A percentile compares a stretch with the other conserved stretches of the same genome.
Evolutionary conservation across 208 protist genomes (phyloP).

Genomic region (Wallacemonas sp.): DNA sequence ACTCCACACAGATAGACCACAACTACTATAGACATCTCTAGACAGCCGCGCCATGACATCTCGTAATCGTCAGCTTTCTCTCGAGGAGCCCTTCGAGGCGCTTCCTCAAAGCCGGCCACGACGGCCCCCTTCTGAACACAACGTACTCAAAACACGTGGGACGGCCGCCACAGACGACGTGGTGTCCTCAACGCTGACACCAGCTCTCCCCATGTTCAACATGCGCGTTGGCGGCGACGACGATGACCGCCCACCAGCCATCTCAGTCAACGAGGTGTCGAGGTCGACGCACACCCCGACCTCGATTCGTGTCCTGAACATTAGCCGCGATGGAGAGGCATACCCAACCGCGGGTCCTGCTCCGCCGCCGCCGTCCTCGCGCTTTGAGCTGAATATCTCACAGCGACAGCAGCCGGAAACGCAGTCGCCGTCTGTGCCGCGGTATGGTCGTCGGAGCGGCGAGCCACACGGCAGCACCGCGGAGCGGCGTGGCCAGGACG

Average conservation of each 20-base stretch:
- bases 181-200: no score
- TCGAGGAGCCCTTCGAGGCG: constrained; percentile 16
- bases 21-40: neutral
- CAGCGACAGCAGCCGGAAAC: neutral
- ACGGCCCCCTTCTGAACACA: constrained; percentile 1
- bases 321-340: neutral
- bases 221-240: no score
- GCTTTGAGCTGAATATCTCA: neutral
- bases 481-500: neutral
- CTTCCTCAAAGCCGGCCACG: constrained; percentile 4
- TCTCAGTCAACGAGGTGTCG: neutral
- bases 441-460: neutral
- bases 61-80: constrained; percentile 3
- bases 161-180: neutral
- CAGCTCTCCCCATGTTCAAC: no score
- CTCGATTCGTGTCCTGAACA: constrained; percentile 7
- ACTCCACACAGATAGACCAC: neutral
- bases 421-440: neutral
- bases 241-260: no score
- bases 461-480: neutral
- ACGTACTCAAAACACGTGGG: neutral
- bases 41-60: neutral
- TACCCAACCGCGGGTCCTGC: neutral
- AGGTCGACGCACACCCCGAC: neutral
- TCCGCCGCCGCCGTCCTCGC: neutral